phyloP scores from a whole-genome alignment of 495 filamentous ascomycete genomes.

The Xylaria flabelliformis region DNA sequence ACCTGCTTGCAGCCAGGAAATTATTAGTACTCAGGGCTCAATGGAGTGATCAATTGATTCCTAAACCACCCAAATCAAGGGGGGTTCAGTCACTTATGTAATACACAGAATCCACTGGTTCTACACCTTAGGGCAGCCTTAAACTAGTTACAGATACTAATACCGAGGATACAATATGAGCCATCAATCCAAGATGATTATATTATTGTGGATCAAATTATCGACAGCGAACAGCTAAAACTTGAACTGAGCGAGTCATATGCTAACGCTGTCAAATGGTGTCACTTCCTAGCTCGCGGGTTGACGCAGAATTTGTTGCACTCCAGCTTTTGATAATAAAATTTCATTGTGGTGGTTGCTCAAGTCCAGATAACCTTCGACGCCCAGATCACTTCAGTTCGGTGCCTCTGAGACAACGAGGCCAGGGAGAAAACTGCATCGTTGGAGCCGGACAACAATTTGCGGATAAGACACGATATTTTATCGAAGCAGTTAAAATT shows the following conservation, averaged over 20 bases:
- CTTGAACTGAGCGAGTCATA: not conserved
- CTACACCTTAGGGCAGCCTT: no score
- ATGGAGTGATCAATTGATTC: no score
- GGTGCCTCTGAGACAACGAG: not conserved
- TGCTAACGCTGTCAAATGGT: not conserved
- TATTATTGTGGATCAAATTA: not conserved
- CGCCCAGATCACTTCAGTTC: not conserved
- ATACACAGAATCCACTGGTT: no score
- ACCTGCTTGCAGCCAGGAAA: no score
- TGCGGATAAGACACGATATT: not conserved
- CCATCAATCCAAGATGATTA: not conserved
- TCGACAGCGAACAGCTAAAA: not conserved
- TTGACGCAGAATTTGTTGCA: not conserved
- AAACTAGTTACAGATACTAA: no score
- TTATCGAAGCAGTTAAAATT: not conserved
- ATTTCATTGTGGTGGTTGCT: not conserved
- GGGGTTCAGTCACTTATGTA: no score
- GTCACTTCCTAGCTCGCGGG: not conserved
- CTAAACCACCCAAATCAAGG: no score
- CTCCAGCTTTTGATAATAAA: not conserved
- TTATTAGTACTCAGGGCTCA: no score
- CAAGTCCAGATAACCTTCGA: slow-evolving; percentile 1
- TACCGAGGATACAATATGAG: not conserved
- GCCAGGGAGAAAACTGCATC: not conserved
- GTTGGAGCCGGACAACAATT: not conserved